Evolutionary conservation across 495 filamentous ascomycete species (phyloP), one percentile per base, ranked within the genome.

Genomic region (Lepraria neglecta): DNA sequence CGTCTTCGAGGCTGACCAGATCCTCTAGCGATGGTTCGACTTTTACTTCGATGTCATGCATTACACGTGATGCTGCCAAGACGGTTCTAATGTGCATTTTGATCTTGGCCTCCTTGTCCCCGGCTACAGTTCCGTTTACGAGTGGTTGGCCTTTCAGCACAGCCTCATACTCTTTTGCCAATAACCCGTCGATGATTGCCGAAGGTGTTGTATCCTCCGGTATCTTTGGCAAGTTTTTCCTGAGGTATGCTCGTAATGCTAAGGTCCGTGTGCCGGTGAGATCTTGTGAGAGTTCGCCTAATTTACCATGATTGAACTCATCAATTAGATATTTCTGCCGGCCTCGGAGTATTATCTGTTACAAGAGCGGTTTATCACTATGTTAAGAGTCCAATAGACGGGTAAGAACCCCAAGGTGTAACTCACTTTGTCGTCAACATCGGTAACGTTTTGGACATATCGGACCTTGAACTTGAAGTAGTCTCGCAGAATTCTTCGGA

Each of bases 371-470:
- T 54, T 6, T 9, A 10, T 7, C n/a, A 31, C 35, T 35, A 35
- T n/a, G 1, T 14, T 0, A 21, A 15, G 30, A 11, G 19, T 10
- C 33, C 31, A 9, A 1, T 5, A n/a, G 15, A 10, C n/a, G 6
- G 9, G 10, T 11, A 21, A 54, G 19, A 4, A 4, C 19, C 31
- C 17, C 17, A 15, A 7, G n/a, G 11, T 45, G 51, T 14, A 14
- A 21, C 40, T 53, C 11, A 61, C 51, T 24, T 61, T 61, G 21
- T 50, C 38, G 15, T 60, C 44, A n/a, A 61, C 52, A 75, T 96
- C 90, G 5, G 92, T 96, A 66, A 95, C 89, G 73, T 98, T 98
- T 87, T 95, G 92, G 51, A 97, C 90, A 78, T 96, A 96, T 47
- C 87, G 82, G 59, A 97, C 84, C 38, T 91, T 78, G 71, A 86